A percentile compares a stretch with the other conserved stretches of the same genome.
These are phyloP conservation scores for Setaria italica DNA, from an alignment of 202 grass and related monocot species.

Conservation along the genomic window DNA sequence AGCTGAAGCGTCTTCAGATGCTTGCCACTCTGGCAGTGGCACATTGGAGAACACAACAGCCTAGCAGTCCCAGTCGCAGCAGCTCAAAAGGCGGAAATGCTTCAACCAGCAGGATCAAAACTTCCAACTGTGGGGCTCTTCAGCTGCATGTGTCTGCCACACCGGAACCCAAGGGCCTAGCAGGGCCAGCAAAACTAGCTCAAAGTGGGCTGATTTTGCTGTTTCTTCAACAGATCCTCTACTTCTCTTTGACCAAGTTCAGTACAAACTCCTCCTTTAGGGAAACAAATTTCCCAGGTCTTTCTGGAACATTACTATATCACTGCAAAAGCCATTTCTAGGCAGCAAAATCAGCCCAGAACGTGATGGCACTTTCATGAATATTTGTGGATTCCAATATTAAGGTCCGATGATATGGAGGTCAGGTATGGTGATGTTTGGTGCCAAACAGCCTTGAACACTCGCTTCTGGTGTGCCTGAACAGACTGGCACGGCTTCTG, in stretches of 20 bases:
- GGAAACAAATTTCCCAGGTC: neutral
- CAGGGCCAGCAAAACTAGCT: neutral
- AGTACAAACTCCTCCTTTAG: neutral
- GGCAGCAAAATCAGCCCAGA: neutral
- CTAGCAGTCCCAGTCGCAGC: neutral
- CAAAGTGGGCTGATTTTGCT: neutral
- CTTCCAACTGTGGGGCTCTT: slow-evolving; percentile 7
- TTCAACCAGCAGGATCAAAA: neutral
- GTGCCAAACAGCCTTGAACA: slow-evolving; percentile 97
- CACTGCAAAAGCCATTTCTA: slow-evolving; percentile 1
- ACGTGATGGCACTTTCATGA: slow-evolving; percentile 10
- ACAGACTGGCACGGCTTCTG: slow-evolving; percentile 84
- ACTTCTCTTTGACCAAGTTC: neutral
- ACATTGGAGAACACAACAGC: neutral
- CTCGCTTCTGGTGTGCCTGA: slow-evolving; percentile 89
- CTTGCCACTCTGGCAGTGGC: neutral
- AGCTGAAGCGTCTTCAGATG: neutral
- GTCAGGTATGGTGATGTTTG: slow-evolving; percentile 72
- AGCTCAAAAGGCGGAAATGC: slow-evolving; percentile 16
- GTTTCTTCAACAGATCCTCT: neutral
- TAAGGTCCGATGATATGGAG: slow-evolving; percentile 97
- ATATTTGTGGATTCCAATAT: slow-evolving; percentile 84
- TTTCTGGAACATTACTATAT: neutral
- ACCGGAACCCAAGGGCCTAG: neutral
- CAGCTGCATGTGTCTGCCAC: neutral